Base-by-base conservation (phyloP, 1,284 basidiomycete species). In the Malassezia dermatis region DNA sequence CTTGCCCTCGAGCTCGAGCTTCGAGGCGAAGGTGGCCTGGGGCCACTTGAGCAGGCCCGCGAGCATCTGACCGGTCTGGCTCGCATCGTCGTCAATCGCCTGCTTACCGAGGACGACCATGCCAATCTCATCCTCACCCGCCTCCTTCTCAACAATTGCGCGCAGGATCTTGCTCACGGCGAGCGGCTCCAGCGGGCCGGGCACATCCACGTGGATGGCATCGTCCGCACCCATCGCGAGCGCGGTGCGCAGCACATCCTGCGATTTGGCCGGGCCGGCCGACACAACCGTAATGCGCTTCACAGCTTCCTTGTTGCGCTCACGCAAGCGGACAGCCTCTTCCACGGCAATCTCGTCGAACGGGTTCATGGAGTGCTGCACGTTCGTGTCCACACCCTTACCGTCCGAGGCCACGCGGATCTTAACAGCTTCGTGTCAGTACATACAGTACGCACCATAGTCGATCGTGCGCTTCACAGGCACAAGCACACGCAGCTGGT, bases 21-120 rank as follows among this genome's bases (percentile, higher is more conserved):
- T 89, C 76, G 86, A 89, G 46, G 90, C 93, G 75, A 90, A 98
- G 62, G 88, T 91, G 47, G 88, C 93, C 78, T 98, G 93, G 10
- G 86, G 82, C 88, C 90, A 96, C 44, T 84, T 84, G 66, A 95
- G 77, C 67, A 96, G 78, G 2, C 89, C 93, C 17, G 93, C 91
- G 35, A 98, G 81, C 88, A 96, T 96, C 75, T 95, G 91, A 1
- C 93, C 93, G 8, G 93, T 96, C 78, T 91, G 86, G n/a, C 88
- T 88, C 3, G 88, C 82, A 76, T 98, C 93, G 67, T 94, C 91
- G 77, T 98, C 93, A 66, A 98, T 98, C 11, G 93, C 86, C 77
- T 98, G 93, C 78, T 98, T 98, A n/a, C 94, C 93, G 78, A 95
- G 81, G 61, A 98, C 90, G 51, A 98, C 85, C 55, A 98, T 68